These are phyloP conservation scores for Polyplosphaeria fusca DNA, from an alignment of 495 filamentous ascomycete species.

Conservation along the genomic window DNA sequence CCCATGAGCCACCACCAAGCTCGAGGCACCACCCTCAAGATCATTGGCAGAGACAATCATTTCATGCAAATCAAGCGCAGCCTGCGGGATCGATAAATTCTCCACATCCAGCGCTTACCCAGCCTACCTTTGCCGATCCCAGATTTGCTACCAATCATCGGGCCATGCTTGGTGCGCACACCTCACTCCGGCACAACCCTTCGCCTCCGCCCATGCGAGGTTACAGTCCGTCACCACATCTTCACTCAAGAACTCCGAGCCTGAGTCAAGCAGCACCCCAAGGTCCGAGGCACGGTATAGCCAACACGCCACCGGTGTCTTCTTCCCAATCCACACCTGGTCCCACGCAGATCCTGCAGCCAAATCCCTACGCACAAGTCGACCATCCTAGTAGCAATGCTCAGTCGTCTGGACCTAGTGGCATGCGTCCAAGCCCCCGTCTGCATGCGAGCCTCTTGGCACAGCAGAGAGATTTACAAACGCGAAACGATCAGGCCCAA, in stretches of 20 bases:
- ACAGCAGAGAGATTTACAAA: slow-evolving; percentile 12
- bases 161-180: slow-evolving; percentile 24
- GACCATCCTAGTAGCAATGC: slow-evolving; percentile 15
- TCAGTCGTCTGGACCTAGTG: slow-evolving; percentile 14
- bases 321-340: slow-evolving; percentile 1
- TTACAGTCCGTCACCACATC: slow-evolving; percentile 24
- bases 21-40: slow-evolving; percentile 6
- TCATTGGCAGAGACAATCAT: slow-evolving; percentile 16
- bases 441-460: slow-evolving; percentile 18
- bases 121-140: slow-evolving; percentile 8
- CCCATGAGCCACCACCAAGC: slow-evolving; percentile 8
- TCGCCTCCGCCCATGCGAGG: slow-evolving; percentile 21
- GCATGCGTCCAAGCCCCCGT: slow-evolving; percentile 30
- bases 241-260: slow-evolving; percentile 26
- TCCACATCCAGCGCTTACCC: slow-evolving; percentile 13
- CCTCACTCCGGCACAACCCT: slow-evolving; percentile 15
- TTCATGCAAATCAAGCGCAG: slow-evolving; percentile 21
- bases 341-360: slow-evolving; percentile 29
- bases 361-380: slow-evolving; percentile 35
- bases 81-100: slow-evolving; percentile 5
- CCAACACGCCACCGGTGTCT: neutral
- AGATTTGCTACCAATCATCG: slow-evolving; percentile 20
- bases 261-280: slow-evolving; percentile 10
- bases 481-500: slow-evolving; percentile 25
- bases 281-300: slow-evolving; percentile 7